Evolutionary conservation across 2,329 filamentous ascomycete species (phyloP), one percentile per base, ranked within the genome.

Genomic region (Verticillium nonalfalfae): DNA sequence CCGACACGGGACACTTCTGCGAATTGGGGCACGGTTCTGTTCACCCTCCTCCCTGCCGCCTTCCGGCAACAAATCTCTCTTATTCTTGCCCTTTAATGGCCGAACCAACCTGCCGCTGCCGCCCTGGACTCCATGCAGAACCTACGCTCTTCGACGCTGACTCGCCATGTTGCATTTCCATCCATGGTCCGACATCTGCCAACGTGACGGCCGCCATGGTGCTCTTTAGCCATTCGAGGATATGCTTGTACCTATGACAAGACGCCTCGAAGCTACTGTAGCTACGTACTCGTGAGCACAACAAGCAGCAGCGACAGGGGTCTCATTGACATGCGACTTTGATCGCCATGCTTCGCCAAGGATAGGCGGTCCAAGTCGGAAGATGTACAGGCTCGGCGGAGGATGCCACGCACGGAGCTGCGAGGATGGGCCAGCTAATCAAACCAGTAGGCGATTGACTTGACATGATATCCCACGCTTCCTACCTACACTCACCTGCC

Each of bases 291-390:
- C 15, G 45, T 50, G 45, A 50, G 45, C 45, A 50, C 39, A 26
- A 26, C 26, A 18, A 50, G 45, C 21, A 50, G 45, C 21, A 18
- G 45, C 45, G 45, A 50, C 45, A 50, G 45, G 45, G 45, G 45
- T 50, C 10, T 26, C 45, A 50, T 26, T 50, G 45, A 50, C 58
- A 36, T 62, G 58, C 63, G 63, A 65, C 63, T 62, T 60, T 62
- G 63, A 65, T 65, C 63, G 62, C 60, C 62, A 62, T 62, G 59
- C 64, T 60, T 62, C 63, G 60, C 63, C 60, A 64, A 65, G 63
- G 60, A 58, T 60, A 26, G 60, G 60, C 60, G 62, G 60, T 62
- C 58, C 60, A 60, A 58, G 60, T 60, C 60, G 57, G 62, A 60
- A 39, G 54, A 60, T 60, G 38, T 58, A 57, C 56, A 55, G 36